Conservation (phyloP, 257 asterid genomes). For the Solanum piurae region DNA sequence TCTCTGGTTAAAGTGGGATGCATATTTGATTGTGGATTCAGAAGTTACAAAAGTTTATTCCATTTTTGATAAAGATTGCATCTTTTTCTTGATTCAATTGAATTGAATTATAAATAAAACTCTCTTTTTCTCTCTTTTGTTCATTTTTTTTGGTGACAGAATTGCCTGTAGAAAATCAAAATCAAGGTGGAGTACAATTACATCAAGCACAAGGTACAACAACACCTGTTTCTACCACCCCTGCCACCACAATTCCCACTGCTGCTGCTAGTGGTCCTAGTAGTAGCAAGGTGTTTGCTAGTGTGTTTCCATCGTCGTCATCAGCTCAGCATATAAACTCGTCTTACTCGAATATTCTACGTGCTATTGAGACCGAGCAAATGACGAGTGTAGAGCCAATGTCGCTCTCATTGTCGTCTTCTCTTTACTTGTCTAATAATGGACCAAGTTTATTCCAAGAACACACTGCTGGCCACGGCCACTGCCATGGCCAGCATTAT, state of each 20-base stretch:
- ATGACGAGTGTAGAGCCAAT: conserved; percentile 32
- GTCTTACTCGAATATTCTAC: conserved; percentile 23
- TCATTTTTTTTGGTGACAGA: conserved; percentile 24
- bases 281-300: conserved; percentile 19
- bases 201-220: conserved; percentile 23
- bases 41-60: conserved; percentile 18
- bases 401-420: conserved; percentile 55
- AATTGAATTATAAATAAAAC: background rate
- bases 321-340: conserved; percentile 17
- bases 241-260: conserved; percentile 4
- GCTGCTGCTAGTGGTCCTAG: conserved; percentile 14
- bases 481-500: conserved; percentile 16
- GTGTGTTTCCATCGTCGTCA: conserved; percentile 25
- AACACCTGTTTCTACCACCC: background rate
- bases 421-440: conserved; percentile 30
- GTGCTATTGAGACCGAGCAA: conserved; percentile 18
- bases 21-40: conserved; percentile 22
- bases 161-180: conserved; percentile 37
- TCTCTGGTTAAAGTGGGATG: conserved; percentile 17
- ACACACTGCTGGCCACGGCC: background rate
- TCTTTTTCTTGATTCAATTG: conserved; percentile 8
- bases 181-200: conserved; percentile 20
- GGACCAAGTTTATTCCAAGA: conserved; percentile 29
- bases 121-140: background rate
- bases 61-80: conserved; percentile 8